phyloP scores from a whole-genome alignment of 1,284 basidiomycete species.

The Sporisorium iseilematis-ciliati region DNA sequence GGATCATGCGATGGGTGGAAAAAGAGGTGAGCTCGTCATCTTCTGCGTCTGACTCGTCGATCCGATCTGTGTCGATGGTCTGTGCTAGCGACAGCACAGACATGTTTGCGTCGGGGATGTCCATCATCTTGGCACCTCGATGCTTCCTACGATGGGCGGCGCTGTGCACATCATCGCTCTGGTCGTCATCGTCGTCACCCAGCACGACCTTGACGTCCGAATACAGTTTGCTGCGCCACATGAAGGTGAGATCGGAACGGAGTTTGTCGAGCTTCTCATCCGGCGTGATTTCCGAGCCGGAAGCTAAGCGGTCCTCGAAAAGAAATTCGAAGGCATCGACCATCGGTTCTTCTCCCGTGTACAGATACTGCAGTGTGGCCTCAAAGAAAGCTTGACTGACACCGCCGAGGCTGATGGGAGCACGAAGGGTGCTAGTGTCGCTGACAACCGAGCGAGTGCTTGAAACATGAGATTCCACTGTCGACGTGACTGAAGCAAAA shows the following conservation, averaged over 20 bases:
- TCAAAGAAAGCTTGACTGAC: slow-evolving; percentile 58
- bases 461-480: slow-evolving; percentile 20
- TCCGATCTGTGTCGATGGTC: slow-evolving; percentile 42
- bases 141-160: slow-evolving; percentile 3
- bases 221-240: slow-evolving; percentile 66
- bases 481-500: slow-evolving; percentile 33
- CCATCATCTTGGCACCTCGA: slow-evolving; percentile 19
- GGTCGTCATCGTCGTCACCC: slow-evolving; percentile 41
- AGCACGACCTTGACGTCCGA: slow-evolving; percentile 61
- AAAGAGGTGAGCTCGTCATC: slow-evolving; percentile 72
- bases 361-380: slow-evolving; percentile 60
- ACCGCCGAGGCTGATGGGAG: slow-evolving; percentile 52
- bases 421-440: slow-evolving; percentile 47
- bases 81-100: slow-evolving; percentile 50
- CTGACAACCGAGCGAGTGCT: slow-evolving; percentile 37
- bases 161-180: neutral
- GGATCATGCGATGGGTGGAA: slow-evolving; percentile 90
- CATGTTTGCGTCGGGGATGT: slow-evolving; percentile 57
- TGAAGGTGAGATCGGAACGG: slow-evolving; percentile 70
- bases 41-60: slow-evolving; percentile 40
- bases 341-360: slow-evolving; percentile 62
- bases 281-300: slow-evolving; percentile 72
- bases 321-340: slow-evolving; percentile 61
- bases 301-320: slow-evolving; percentile 51
- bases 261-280: slow-evolving; percentile 88